Base-by-base conservation (phyloP, 768 basidiomycete genomes). In the Trametes gibbosa region DNA sequence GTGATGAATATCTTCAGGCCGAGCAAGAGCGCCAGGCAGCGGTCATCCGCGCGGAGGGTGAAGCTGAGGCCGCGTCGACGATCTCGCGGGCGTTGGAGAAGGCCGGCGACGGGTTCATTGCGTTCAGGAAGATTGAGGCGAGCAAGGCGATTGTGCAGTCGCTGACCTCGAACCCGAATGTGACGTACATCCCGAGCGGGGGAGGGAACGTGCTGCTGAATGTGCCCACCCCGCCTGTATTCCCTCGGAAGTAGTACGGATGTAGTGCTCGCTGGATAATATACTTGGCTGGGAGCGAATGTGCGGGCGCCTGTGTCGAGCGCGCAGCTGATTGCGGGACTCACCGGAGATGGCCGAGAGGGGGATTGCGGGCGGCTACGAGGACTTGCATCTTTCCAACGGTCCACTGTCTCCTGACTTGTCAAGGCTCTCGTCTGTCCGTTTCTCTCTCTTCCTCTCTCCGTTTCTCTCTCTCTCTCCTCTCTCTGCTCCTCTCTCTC, bases 21-120 rank as follows among this genome's bases (percentile, higher is more conserved):
- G 97, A 98, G 72, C 97, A 99, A 88, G 97, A 99, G 73, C 86
- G 95, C 61, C 95, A 98, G 79, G 97, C 97, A 0, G 90, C 95
- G 1, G 95, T 99, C 59, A 98, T 99, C 56, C 86, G 97, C 46
- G 97, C 97, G 0, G 96, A 99, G 73, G 97, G 97, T 53, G 96
- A 99, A 78, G 97, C 96, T 1, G 95, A 98, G 75, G 97, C 97
- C 5, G 97, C 97, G 1, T 76, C 85, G 61, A 96, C 94, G 53
- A 96, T 99, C 69, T 95, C 93, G 17, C 81, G 78, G 59, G 91
- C 97, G 23, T 76, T 99, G 70, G 90, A 92, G 69, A 91, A 87
- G 78, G 96, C 97, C 1, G 96, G 96, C 9, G 95, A 97, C 67
- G 95, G 92, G 32, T 96, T 99, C 75, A 86, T 99, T 51, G 86